Base-by-base conservation (phyloP, 148 eudicot species). In the Rhododendron henanense region DNA sequence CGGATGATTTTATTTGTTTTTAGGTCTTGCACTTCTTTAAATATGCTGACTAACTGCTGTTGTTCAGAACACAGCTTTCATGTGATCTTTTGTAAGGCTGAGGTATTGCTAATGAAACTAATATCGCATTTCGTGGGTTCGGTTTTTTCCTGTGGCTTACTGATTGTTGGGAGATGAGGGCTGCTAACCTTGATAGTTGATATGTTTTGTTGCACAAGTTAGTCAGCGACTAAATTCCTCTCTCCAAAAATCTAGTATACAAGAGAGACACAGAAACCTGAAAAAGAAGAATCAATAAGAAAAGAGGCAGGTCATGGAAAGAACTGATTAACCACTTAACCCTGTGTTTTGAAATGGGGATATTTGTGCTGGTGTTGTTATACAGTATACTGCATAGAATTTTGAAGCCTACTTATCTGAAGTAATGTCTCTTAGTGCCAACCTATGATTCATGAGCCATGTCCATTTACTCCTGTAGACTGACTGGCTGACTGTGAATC, bases 401-500 rank as follows among this genome's bases (percentile, higher is more conserved):
- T 50, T 80, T 45, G 82, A n/a, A 81, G 6, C 37, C 25, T 31
- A 23, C 69, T 57, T 81, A 41, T 35, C 67, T 33, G 28, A 21
- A 57, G 15, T 39, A 39, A 48, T 80, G 39, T 85, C 25, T 44
- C 71, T n/a, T 31, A 47, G 28, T 45, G 59, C 61, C 78, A 45
- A 67, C 78, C 61, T 31, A 28, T 47, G 73, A 61, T 67, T 61
- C 55, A 67, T 47, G 48, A 41, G 59, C 41, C 55, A 82, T 85
- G 39, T 33, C 76, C 75, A 21, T 85, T 59, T 85, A 33, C 85
- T 45, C 33, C 10, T 39, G 45, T 82, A 39, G 84, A 59, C 69
- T 39, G 84, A n/a, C 18, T 11, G 39, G 39, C 18, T 71, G 76
- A 10, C 39, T 31, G 37, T 25, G 76, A 31, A 28, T 28, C 73